A percentile compares a stretch with the other conserved stretches of the same genome.
Conservation (phyloP, 78 protist genomes). For the Pelomyxa schiedti region DNA sequence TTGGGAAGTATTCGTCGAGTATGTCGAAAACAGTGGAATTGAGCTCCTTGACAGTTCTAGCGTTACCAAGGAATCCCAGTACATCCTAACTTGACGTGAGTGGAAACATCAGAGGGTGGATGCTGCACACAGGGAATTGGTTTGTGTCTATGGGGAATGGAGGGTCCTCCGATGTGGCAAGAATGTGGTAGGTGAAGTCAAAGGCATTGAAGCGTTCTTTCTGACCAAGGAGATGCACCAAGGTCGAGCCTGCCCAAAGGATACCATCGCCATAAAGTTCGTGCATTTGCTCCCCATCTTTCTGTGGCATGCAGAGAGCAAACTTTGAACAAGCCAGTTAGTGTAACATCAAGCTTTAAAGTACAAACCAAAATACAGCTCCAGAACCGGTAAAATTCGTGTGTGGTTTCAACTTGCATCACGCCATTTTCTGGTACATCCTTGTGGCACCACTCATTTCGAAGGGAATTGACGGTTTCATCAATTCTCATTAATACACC, state of each 20-base stretch:
- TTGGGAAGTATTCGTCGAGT: background rate
- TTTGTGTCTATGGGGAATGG: conserved; percentile 28
- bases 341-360: background rate
- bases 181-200: conserved; percentile 65
- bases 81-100: too few species aligned
- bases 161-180: conserved; percentile 44
- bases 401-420: conserved; percentile 28
- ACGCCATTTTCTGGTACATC: conserved; percentile 43
- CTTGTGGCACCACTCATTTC: conserved; percentile 47
- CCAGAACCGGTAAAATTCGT: conserved; percentile 73
- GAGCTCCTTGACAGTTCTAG: background rate
- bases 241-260: conserved; percentile 58
- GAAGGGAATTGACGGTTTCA: conserved; percentile 34
- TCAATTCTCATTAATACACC: conserved; percentile 24
- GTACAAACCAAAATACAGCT: conserved; percentile 50
- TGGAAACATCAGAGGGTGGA: too few species aligned
- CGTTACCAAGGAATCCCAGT: background rate
- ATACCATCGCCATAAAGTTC: conserved; percentile 74
- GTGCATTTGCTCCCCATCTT: conserved; percentile 24
- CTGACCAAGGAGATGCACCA: conserved; percentile 66
- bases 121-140: too few species aligned
- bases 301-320: background rate
- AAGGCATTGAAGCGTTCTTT: conserved; percentile 36
- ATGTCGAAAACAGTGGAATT: background rate
- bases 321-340: background rate